Percentiles rank a stretch among this genome's conserved stretches.
phyloP scores from a whole-genome alignment of 371 early-diverging fungal genomes.

The Sporodiniella umbellata region DNA sequence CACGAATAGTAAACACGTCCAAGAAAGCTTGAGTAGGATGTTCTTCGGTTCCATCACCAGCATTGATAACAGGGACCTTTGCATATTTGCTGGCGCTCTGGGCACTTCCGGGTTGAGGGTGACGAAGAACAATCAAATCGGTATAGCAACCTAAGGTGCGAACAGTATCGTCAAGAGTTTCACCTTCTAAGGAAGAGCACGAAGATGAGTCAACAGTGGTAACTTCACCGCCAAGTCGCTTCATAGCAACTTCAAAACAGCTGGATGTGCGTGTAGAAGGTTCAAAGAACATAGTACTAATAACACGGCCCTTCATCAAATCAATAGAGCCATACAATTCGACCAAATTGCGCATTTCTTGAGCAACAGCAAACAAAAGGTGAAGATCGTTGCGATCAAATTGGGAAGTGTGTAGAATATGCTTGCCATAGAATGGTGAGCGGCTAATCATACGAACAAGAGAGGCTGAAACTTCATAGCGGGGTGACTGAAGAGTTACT shows the following conservation, averaged over 20 bases:
- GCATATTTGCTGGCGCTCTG: slow-evolving; percentile 83
- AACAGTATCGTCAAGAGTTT: slow-evolving; percentile 91
- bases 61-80: slow-evolving; percentile 92
- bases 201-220: slow-evolving; percentile 79
- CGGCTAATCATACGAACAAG: slow-evolving; percentile 61
- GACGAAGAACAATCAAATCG: slow-evolving; percentile 90
- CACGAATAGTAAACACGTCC: slow-evolving; percentile 94
- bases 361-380: slow-evolving; percentile 90
- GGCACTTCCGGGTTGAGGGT: slow-evolving; percentile 88
- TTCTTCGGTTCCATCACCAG: slow-evolving; percentile 96
- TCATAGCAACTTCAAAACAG: slow-evolving; percentile 94
- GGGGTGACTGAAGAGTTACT: slow-evolving; percentile 31
- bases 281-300: slow-evolving; percentile 95
- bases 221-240: slow-evolving; percentile 89
- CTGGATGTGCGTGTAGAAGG: slow-evolving; percentile 92
- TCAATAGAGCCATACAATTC: slow-evolving; percentile 85
- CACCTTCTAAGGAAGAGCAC: slow-evolving; percentile 93
- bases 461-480: slow-evolving; percentile 62
- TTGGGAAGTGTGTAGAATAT: slow-evolving; percentile 86
- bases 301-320: slow-evolving; percentile 84
- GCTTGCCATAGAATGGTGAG: slow-evolving; percentile 91
- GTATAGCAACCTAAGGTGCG: slow-evolving; percentile 91
- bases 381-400: slow-evolving; percentile 91
- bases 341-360: slow-evolving; percentile 93
- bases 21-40: slow-evolving; percentile 98